These are phyloP conservation scores for Neurospora pannonica DNA, from an alignment of 495 filamentous ascomycete species.

Conservation along the genomic window DNA sequence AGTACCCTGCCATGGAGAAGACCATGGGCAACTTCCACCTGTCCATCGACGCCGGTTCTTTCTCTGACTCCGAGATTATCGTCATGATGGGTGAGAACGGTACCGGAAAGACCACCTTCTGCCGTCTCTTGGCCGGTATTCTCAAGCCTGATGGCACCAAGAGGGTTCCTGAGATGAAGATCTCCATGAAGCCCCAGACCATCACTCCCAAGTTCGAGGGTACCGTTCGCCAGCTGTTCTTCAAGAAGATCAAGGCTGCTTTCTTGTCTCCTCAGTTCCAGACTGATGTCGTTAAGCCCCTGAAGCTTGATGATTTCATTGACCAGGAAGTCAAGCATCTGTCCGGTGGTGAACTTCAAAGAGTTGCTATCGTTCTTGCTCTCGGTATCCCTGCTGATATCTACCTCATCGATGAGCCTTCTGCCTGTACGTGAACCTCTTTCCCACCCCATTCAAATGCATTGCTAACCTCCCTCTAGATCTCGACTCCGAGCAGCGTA, in stretches of 20 bases:
- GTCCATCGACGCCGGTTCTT: slow-evolving; percentile 67
- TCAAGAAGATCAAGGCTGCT: slow-evolving; percentile 81
- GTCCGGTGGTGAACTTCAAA: slow-evolving; percentile 97
- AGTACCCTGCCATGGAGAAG: slow-evolving; percentile 87
- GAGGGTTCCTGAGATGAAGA: slow-evolving; percentile 84
- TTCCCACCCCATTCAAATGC: neutral
- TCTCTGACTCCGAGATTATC: slow-evolving; percentile 96
- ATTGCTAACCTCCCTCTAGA: slow-evolving; percentile 7
- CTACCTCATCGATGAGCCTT: slow-evolving; percentile 85
- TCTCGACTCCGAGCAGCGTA: slow-evolving; percentile 97
- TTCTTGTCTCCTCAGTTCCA: slow-evolving; percentile 97
- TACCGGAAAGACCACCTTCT: slow-evolving; percentile 92
- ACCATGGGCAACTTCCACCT: slow-evolving; percentile 86
- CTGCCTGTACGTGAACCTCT: slow-evolving; percentile 19
- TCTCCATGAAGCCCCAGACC: slow-evolving; percentile 99
- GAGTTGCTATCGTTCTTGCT: slow-evolving; percentile 90
- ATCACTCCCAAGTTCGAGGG: slow-evolving; percentile 96
- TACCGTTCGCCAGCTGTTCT: slow-evolving; percentile 75
- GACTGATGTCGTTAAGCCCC: slow-evolving; percentile 97
- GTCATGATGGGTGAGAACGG: slow-evolving; percentile 99
- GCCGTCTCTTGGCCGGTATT: slow-evolving; percentile 84
- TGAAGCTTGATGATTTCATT: slow-evolving; percentile 97
- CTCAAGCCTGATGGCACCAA: slow-evolving; percentile 73
- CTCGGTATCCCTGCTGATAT: slow-evolving; percentile 95
- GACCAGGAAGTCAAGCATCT: slow-evolving; percentile 98